Base-by-base conservation (phyloP, 192 early-diverging fungal genomes). In the Diversispora epigaea region DNA sequence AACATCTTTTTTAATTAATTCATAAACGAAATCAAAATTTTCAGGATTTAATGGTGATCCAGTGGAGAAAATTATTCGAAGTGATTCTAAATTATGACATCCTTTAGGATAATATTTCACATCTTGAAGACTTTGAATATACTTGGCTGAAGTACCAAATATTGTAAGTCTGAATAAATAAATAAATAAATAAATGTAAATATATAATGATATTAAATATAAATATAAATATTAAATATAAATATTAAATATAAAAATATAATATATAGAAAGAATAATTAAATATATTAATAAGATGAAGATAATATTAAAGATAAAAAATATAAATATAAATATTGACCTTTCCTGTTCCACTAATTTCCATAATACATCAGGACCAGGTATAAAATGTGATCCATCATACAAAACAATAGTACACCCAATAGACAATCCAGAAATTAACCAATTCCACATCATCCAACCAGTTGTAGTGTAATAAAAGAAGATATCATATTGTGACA, bases 361-460 rank as follows among this genome's bases (percentile, higher is more conserved):
- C 93, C 92, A 98, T 62, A 99, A 81, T 0, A 87, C 83, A 50
- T 81, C 68, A 6, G 93, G 83, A n/a, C 85, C 80, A 4, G 95
- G 94, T 73, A 91, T 93, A 85, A 99, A 95, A 2, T 96, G 97
- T 50, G 92, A 95, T 44, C 97, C 97, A 77, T 99, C 96, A 84
- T 93, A 99, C 1, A 92, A 78, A 4, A 96, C 91, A 57, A 96
- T 85, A 6, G 94, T 92, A 5, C 84, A 77, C 25, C 96, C 96
- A 32, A 91, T 81, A 17, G 85, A 86, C n/a, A 98, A 83, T 19
- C 88, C 94, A 19, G 87, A 84, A 2, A 96, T 87, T 39, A 97
- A 88, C 97, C 97, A 99, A 82, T 99, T 98, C 96, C 96, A 99
- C 97, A 99, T 99, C 97, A 99, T 99, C 93, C 94, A 95, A 4